phyloP scores from a whole-genome alignment of 2,329 filamentous ascomycete species.

The Diatrype stigma region DNA sequence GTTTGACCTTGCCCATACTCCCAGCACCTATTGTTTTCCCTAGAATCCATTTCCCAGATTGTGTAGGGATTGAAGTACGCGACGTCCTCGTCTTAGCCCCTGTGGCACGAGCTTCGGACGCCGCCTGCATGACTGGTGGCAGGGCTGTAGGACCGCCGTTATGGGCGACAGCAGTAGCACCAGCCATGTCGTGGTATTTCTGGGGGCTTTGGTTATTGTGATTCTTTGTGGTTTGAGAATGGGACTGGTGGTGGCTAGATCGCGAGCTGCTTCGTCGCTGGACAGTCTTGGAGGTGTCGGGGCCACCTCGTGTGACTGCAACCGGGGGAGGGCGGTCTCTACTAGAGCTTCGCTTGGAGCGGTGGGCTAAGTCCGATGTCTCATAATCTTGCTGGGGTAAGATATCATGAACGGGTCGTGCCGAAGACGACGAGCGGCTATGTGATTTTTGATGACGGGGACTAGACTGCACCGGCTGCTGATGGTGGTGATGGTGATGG shows the following conservation, averaged over 20 bases:
- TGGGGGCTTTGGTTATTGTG: constrained; percentile 17
- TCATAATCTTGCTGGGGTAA: constrained; percentile 67
- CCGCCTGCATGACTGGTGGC: constrained; percentile 40
- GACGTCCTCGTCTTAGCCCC: constrained; percentile 51
- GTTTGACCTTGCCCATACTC: constrained; percentile 98
- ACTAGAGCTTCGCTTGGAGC: constrained; percentile 61
- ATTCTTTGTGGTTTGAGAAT: neutral
- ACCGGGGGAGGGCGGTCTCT: constrained; percentile 51
- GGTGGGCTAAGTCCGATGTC: constrained; percentile 60
- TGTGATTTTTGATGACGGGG: constrained; percentile 36
- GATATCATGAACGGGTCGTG: constrained; percentile 39
- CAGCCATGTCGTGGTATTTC: constrained; percentile 42
- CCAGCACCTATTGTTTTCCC: constrained; percentile 96
- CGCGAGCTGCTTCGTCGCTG: constrained; percentile 49
- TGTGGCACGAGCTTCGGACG: constrained; percentile 43
- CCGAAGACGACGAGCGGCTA: constrained; percentile 32
- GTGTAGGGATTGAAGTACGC: constrained; percentile 81
- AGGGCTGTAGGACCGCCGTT: constrained; percentile 51
- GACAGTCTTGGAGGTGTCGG: constrained; percentile 48
- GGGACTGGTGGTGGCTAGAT: constrained; percentile 35
- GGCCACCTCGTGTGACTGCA: constrained; percentile 30
- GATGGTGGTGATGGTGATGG: constrained; percentile 22
- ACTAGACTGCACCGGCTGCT: constrained; percentile 27
- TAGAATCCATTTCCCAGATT: constrained; percentile 88
- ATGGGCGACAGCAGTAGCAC: constrained; percentile 44